These are phyloP conservation scores for Trichoderma sp. DNA, from an alignment of 2,329 filamentous ascomycete species.

Conservation along the genomic window DNA sequence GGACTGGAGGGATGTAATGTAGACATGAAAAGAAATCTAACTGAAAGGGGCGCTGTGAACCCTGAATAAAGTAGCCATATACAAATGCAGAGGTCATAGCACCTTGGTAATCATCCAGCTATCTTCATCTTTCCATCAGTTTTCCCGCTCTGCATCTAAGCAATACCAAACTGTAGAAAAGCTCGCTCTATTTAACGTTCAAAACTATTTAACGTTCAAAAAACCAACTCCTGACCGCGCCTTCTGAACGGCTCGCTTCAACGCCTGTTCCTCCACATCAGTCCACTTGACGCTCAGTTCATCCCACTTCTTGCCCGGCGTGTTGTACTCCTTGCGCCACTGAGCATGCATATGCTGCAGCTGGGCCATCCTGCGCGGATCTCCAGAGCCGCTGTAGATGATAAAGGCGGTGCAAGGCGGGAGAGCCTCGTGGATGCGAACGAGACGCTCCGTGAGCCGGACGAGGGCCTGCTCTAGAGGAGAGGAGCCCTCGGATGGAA, in stretches of 20 bases:
- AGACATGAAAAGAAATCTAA: not conserved
- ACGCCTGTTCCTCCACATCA: constrained; percentile 63
- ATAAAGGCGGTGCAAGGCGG: constrained; percentile 67
- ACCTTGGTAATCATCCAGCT: not conserved
- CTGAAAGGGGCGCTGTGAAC: not conserved
- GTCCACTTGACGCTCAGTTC: constrained; percentile 68
- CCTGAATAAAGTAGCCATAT: not conserved
- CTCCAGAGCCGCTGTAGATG: constrained; percentile 65
- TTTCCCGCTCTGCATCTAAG: not conserved
- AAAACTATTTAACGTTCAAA: constrained; percentile 66
- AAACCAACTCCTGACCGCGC: constrained; percentile 67
- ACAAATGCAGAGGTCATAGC: not conserved
- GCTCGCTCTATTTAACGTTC: constrained; percentile 58
- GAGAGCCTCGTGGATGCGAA: constrained; percentile 57
- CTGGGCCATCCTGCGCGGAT: constrained; percentile 65
- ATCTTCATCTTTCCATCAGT: not conserved
- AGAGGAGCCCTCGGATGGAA: constrained; percentile 28
- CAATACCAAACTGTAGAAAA: not conserved
- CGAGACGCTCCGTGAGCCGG: constrained; percentile 51
- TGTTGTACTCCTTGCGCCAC: constrained; percentile 66
- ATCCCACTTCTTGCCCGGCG: constrained; percentile 65
- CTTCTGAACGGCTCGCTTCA: constrained; percentile 56
- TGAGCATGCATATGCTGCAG: constrained; percentile 61
- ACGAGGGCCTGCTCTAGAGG: constrained; percentile 50
- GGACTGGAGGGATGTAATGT: not conserved